phyloP scores from a whole-genome alignment of 139 green algal genomes.

The Pycnococcus provasolii region DNA sequence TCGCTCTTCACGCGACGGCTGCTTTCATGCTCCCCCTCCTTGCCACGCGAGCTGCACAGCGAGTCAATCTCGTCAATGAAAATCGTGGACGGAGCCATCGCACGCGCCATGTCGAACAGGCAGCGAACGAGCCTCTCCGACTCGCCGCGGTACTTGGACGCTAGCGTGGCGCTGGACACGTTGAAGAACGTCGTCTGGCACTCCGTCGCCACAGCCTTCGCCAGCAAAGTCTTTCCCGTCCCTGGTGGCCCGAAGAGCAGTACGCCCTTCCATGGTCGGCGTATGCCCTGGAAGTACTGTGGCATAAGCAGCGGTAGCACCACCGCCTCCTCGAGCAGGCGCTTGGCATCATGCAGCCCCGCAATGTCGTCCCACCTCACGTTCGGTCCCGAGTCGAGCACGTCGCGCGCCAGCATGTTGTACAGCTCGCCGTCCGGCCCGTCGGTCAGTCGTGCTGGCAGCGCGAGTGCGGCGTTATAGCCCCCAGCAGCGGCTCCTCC shows the following conservation, averaged over 20 bases:
- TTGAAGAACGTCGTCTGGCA: constrained; percentile 90
- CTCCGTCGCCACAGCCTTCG: constrained; percentile 78
- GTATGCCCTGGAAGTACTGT: constrained; percentile 81
- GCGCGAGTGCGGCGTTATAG: too few relatives aligned
- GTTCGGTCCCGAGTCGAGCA: constrained; percentile 57
- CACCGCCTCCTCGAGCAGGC: constrained; percentile 79
- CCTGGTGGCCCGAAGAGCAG: constrained; percentile 88
- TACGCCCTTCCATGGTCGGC: constrained; percentile 82
- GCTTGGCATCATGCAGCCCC: constrained; percentile 71
- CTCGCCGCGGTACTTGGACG: constrained; percentile 77
- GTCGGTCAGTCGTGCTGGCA: constrained; percentile 17
- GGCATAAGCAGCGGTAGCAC: constrained; percentile 74
- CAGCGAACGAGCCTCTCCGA: constrained; percentile 68
- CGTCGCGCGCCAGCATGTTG: constrained; percentile 56
- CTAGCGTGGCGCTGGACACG: constrained; percentile 76
- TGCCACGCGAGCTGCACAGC: constrained; percentile 65
- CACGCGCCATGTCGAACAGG: constrained; percentile 75
- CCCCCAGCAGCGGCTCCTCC: too few relatives aligned
- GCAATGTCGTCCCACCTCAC: constrained; percentile 67
- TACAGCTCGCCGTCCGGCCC: constrained; percentile 64
- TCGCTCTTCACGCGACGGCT: constrained; percentile 80
- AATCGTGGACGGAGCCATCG: constrained; percentile 61
- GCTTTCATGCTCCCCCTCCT: constrained; percentile 75
- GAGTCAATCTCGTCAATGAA: constrained; percentile 91
- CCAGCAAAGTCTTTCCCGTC: constrained; percentile 86